Evolutionary conservation across 176 grass and related monocot species (phyloP), one percentile per base, ranked within the genome.

Genomic region (Elaeis guineensis): DNA sequence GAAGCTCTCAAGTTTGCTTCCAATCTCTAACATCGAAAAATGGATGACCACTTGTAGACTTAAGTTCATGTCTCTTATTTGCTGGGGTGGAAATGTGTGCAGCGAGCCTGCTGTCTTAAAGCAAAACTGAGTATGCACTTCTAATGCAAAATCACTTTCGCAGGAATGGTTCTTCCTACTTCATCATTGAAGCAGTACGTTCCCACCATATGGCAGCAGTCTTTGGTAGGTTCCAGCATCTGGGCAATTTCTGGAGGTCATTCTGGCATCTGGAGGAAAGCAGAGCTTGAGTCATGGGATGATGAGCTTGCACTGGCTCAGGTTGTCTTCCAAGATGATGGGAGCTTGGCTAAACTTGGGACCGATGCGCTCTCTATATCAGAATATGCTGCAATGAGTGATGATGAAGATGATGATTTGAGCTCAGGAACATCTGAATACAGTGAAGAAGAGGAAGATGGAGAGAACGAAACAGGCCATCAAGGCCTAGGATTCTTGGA

Each of bases 201-300:
- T 69, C 78, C 86, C 56, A 97, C 81, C 57, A 50, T 57, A 63
- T 97, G 92, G 92, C 78, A 85, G 29, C 81, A 85, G 26, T 97
- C 87, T 52, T 67, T 97, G 58, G 92, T 73, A 69, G 92, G 92
- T 20, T 90, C 87, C 62, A 88, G 59, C 54, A 76, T 97, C 77
- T 66, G 81, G 29, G 92, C 92, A 66, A 59, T 78, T 51, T 57
- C 75, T 59, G 81, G 66, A 51, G 53, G 56, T 25, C 22, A 66
- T 66, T 79, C 83, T 75, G 72, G 83, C 44, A 66, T 90, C 60
- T 97, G 92, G 87, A 90, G 79, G 58, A 90, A 77, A 73, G 87
- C 87, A 18, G 87, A 97, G 69, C 92, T 97, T 3, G 83, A 88
- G 72, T 82, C 78, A 51, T 97, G 86, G 86, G 83, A 96, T 59